phyloP scores from a whole-genome alignment of 2,329 filamentous ascomycete species.

The Ophiostoma piceae region DNA sequence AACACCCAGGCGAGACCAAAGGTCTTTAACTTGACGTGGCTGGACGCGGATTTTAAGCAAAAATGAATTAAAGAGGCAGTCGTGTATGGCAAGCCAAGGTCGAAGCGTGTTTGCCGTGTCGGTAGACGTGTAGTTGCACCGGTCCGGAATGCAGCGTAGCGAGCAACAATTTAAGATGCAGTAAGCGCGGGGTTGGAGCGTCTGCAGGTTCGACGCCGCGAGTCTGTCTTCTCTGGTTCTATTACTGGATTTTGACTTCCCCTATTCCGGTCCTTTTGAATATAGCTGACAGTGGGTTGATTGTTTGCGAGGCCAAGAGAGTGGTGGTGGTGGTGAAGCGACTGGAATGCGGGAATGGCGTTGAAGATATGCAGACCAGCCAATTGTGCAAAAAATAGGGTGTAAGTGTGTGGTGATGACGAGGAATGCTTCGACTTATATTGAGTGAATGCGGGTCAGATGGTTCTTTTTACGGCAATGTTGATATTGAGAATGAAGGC shows the following conservation, averaged over 20 bases:
- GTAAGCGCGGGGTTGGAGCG: slow-evolving; percentile 6
- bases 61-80: not conserved
- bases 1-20: not conserved
- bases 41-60: not conserved
- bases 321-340: not conserved
- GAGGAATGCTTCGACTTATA: slow-evolving; percentile 9
- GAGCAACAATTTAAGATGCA: slow-evolving; percentile 19
- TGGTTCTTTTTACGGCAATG: slow-evolving; percentile 5
- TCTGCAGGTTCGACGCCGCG: not conserved
- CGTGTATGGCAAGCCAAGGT: slow-evolving; percentile 4
- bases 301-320: slow-evolving; percentile 3
- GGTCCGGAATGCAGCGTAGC: slow-evolving; percentile 22
- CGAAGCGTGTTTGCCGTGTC: not conserved
- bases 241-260: not conserved
- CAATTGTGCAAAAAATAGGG: not conserved
- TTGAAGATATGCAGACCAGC: slow-evolving; percentile 9
- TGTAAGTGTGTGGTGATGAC: not conserved
- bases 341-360: slow-evolving; percentile 11
- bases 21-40: not conserved
- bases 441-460: not conserved
- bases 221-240: not conserved
- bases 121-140: slow-evolving; percentile 15
- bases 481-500: not conserved
- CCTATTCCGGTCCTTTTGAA: slow-evolving; percentile 12
- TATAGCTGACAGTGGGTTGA: not conserved